Percentiles rank a stretch among this genome's conserved stretches.
phyloP scores from a whole-genome alignment of 331 rosid genomes.

The Quercus phellos region DNA sequence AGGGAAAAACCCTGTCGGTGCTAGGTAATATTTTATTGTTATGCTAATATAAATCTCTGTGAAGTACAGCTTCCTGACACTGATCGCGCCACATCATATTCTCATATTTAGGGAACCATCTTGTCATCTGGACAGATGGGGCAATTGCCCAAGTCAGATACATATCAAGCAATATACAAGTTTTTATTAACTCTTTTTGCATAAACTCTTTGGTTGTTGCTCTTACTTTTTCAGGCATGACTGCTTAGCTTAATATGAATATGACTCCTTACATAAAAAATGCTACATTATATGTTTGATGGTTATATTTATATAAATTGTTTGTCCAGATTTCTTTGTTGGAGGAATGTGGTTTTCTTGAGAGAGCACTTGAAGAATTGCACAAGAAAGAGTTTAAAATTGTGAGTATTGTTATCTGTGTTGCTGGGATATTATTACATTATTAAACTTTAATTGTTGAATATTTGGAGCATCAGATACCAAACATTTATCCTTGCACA shows the following conservation, averaged over 20 bases:
- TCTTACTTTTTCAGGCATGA: neutral
- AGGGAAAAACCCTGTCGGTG: neutral
- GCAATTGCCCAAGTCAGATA: neutral
- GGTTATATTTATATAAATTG: slow-evolving; percentile 2
- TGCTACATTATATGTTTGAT: neutral
- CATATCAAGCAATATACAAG: neutral
- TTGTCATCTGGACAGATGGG: neutral
- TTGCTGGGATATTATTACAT: slow-evolving; percentile 9
- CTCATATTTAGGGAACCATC: neutral
- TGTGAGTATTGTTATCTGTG: slow-evolving; percentile 44
- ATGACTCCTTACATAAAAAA: slow-evolving; percentile 11
- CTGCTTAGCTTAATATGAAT: neutral
- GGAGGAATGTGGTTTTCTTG: slow-evolving; percentile 70
- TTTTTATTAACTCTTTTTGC: neutral
- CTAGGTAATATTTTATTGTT: neutral
- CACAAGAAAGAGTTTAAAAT: slow-evolving; percentile 70
- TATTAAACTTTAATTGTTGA: slow-evolving; percentile 11
- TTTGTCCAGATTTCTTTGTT: slow-evolving; percentile 68
- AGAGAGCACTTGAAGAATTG: slow-evolving; percentile 85
- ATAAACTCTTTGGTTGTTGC: neutral
- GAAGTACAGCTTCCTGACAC: neutral
- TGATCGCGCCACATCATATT: neutral
- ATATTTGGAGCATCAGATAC: slow-evolving; percentile 15
- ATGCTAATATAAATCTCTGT: neutral
- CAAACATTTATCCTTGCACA: slow-evolving; percentile 13